Evolutionary conservation across 2,329 filamentous ascomycete species (phyloP).

Genomic region (Aspergillus phoenicis): DNA sequence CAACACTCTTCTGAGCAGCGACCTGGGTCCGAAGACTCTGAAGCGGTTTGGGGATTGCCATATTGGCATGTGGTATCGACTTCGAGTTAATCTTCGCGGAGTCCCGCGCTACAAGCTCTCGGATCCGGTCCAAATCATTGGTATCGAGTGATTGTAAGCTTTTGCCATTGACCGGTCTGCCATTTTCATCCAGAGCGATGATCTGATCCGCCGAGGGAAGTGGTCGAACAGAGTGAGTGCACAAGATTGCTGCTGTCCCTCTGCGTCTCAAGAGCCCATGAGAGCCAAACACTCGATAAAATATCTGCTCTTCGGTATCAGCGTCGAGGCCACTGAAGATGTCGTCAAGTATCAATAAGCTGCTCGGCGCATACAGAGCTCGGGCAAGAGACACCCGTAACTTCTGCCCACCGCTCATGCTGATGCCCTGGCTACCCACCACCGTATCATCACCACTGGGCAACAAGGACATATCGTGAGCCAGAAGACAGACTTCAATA

Average conservation of each 20-base stretch:
- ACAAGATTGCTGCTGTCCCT: too few species aligned
- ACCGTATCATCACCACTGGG: conserved; percentile 22
- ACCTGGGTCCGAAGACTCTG: too few species aligned
- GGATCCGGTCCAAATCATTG: too few species aligned
- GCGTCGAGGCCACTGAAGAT: conserved; percentile 18
- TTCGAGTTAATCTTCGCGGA: too few species aligned
- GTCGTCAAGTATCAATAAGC: conserved; percentile 22
- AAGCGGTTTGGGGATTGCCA: too few species aligned
- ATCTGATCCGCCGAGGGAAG: not conserved
- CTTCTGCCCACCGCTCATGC: not conserved
- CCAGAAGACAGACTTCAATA: conserved; percentile 24
- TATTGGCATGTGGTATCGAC: too few species aligned
- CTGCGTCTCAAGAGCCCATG: conserved; percentile 5
- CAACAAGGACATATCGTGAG: conserved; percentile 28
- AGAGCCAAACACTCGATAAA: conserved; percentile 10
- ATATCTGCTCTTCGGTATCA: conserved; percentile 9
- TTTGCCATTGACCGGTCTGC: too few species aligned
- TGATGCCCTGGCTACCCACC: not conserved
- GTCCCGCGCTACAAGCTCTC: too few species aligned
- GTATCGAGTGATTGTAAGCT: too few species aligned
- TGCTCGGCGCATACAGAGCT: conserved; percentile 17
- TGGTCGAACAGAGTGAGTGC: too few species aligned
- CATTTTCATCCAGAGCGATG: not conserved
- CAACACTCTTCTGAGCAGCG: too few species aligned
- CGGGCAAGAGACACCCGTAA: conserved; percentile 12